Evolutionary conservation across 345 rosid species (phyloP), one percentile per base, ranked within the genome.

Genomic region (Alliaria petiolata): DNA sequence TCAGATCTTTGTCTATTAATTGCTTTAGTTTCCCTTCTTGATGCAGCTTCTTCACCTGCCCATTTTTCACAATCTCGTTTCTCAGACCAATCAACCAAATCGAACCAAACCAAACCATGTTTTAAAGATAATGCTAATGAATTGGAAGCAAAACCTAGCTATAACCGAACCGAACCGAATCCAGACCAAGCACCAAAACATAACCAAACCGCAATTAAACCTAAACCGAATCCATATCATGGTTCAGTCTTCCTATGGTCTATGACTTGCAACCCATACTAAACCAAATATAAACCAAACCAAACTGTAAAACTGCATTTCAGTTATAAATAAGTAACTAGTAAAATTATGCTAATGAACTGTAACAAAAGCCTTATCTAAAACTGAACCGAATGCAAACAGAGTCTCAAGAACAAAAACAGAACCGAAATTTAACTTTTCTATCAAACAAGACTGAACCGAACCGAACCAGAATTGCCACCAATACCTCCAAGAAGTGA

Each of bases 1-100:
- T 82, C 0, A 93, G 75, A 85, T 93, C 97, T 78, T 87, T 88
- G 71, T 93, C 98, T 68, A 90, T 90, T 81, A 93, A 64, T 2
- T 83, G 82, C 71, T 73, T 81, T 33, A 89, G 78, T 64, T 87
- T 93, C 50, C 92, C 91, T 51, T 93, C 98, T 73, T 80, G 87
- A 79, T 87, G 96, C 72, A 93, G 83, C 78, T 89, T 89, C 86
- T 87, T 93, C 59, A 93, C 98, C 98, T 93, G 85, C 63, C n/a
- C 76, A 74, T n/a, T 31, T 61, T 53, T 2, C 33, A 49, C 31
- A 59, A 10, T 14, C 71, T 17, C 49, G 45, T 33, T 42, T 64
- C 56, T 22, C 8, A 62, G 35, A 42, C 6, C 15, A 47, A 19
- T 13, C 1, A 42, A 40, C 8, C 36, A 4, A 59, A 59, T 4